phyloP scores from a whole-genome alignment of 176 grass and related monocot species.

The Thalia dealbata region DNA sequence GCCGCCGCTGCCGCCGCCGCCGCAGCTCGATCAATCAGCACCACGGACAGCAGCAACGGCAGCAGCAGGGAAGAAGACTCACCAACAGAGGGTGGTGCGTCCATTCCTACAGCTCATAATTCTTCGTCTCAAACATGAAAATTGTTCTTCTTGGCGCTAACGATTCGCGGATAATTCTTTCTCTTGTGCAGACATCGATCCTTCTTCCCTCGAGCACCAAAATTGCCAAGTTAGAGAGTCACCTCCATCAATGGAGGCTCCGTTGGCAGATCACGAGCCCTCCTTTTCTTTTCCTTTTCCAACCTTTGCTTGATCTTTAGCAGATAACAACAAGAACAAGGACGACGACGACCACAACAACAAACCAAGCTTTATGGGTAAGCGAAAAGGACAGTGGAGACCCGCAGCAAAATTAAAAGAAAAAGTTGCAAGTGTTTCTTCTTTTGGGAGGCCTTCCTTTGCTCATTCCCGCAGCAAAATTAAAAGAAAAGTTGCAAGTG shows the following conservation, averaged over 20 bases:
- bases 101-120: no score
- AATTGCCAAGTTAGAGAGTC: no score
- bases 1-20: background rate
- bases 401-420: background rate
- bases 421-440: constrained; percentile 1
- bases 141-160: no score
- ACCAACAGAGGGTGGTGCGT: background rate
- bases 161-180: no score
- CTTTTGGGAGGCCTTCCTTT: background rate
- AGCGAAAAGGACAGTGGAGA: background rate
- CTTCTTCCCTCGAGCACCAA: no score
- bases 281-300: background rate
- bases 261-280: background rate
- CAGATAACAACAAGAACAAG: background rate
- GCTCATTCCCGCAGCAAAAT: background rate
- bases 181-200: no score
- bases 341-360: no score
- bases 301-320: background rate
- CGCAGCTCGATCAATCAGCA: background rate
- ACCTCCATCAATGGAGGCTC: background rate
- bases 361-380: no score
- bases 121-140: no score
- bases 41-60: background rate
- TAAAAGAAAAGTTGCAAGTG: background rate
- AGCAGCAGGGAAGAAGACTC: constrained; percentile 2